A percentile compares a stretch with the other conserved stretches of the same genome.
These are phyloP conservation scores for Talaromyces sp. DNA, from an alignment of 2,329 filamentous ascomycete species.

Conservation along the genomic window DNA sequence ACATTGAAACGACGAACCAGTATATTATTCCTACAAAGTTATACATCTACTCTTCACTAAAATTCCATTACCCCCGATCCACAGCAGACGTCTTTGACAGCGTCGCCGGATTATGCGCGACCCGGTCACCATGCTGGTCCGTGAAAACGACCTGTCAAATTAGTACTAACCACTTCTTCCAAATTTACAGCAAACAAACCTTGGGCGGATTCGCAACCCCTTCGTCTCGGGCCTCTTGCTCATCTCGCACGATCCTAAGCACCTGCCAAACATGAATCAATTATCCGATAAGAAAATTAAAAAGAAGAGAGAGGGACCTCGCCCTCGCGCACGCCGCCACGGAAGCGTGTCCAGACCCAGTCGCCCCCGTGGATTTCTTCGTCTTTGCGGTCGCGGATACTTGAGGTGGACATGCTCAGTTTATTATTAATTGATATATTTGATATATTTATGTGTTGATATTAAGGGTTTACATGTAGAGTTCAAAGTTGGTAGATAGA, in stretches of 20 bases:
- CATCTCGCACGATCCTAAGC: constrained; percentile 19
- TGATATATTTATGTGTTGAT: background rate
- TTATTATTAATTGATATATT: background rate
- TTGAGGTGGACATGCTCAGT: constrained; percentile 14
- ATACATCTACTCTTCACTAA: background rate
- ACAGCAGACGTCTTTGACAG: constrained; percentile 15
- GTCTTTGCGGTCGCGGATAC: constrained; percentile 18
- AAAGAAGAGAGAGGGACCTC: background rate
- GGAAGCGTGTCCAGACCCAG: constrained; percentile 17
- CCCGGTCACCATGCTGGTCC: constrained; percentile 23
- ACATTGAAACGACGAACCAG: background rate
- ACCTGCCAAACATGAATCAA: constrained; percentile 9
- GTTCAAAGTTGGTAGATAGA: background rate
- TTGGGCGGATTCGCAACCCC: constrained; percentile 21
- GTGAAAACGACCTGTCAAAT: constrained; percentile 18
- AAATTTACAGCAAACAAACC: constrained; percentile 8
- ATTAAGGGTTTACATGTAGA: background rate
- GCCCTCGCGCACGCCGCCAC: constrained; percentile 15
- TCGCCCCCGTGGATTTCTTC: constrained; percentile 18
- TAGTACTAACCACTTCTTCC: background rate
- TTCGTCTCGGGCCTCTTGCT: constrained; percentile 17
- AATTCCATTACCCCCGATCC: background rate
- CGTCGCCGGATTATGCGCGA: constrained; percentile 20
- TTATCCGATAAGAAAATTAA: background rate
- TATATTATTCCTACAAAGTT: no score